Conservation (phyloP, 2,329 filamentous ascomycete species). For the Xylariaceae sp. region DNA sequence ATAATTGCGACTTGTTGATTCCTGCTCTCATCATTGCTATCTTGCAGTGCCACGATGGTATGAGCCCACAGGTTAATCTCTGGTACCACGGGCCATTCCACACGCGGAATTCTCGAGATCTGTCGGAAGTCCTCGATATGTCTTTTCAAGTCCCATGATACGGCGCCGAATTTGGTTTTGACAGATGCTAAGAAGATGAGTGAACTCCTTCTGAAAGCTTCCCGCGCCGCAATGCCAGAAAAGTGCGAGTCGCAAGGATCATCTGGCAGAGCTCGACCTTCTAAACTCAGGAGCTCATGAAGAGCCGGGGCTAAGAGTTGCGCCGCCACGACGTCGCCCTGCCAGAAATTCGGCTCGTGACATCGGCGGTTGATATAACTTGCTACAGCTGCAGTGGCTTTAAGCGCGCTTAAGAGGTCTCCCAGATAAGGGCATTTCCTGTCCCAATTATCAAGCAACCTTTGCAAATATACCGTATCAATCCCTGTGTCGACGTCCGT, state of each 20-base stretch:
- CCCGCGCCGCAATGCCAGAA: slow-evolving; percentile 22
- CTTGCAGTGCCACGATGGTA: slow-evolving; percentile 23
- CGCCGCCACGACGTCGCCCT: slow-evolving; percentile 22
- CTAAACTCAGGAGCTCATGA: slow-evolving; percentile 23
- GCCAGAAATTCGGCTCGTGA: slow-evolving; percentile 19
- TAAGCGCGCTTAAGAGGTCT: slow-evolving; percentile 23
- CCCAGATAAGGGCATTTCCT: slow-evolving; percentile 18
- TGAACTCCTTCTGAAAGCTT: slow-evolving; percentile 24
- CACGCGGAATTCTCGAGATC: slow-evolving; percentile 24
- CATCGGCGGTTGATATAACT: slow-evolving; percentile 23
- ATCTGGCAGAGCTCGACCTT: slow-evolving; percentile 21
- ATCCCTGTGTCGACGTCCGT: slow-evolving; percentile 17
- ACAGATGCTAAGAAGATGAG: slow-evolving; percentile 26
- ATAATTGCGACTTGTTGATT: slow-evolving; percentile 25
- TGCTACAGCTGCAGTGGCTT: slow-evolving; percentile 23
- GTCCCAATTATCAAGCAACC: slow-evolving; percentile 21
- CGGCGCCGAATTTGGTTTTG: slow-evolving; percentile 22
- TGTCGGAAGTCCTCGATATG: slow-evolving; percentile 27
- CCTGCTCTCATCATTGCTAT: slow-evolving; percentile 14
- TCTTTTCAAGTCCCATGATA: slow-evolving; percentile 17
- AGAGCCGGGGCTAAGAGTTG: slow-evolving; percentile 24
- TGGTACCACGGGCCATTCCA: slow-evolving; percentile 25
- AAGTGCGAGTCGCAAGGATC: slow-evolving; percentile 14
- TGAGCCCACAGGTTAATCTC: slow-evolving; percentile 30
- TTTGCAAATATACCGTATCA: slow-evolving; percentile 19